phyloP scores from a whole-genome alignment of 495 filamentous ascomycete species.

The Penicillium goetzii region DNA sequence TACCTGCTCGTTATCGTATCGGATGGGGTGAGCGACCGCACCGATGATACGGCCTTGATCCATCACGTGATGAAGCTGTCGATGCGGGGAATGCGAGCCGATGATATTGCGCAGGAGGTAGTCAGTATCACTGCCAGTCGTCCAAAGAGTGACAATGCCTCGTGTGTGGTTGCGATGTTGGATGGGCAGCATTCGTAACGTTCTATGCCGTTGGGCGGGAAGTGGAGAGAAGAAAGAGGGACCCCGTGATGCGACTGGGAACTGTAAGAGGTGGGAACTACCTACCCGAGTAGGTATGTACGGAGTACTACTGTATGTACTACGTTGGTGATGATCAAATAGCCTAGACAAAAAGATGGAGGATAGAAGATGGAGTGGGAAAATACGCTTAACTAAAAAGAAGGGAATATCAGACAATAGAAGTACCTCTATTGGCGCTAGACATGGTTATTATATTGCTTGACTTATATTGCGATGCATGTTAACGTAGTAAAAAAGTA shows the following conservation, averaged over 20 bases:
- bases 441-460: not conserved
- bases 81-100: conserved; percentile 36
- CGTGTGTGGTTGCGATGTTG: conserved; percentile 40
- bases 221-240: conserved; percentile 5
- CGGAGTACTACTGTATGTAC: no score
- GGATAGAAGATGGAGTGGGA: no score
- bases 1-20: conserved; percentile 39
- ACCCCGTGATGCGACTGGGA: not conserved
- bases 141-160: conserved; percentile 38
- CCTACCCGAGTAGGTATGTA: no score
- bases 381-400: not conserved
- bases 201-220: not conserved
- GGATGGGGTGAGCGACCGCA: conserved; percentile 39
- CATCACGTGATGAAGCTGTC: conserved; percentile 41
- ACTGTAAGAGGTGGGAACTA: not conserved
- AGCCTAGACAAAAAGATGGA: not conserved
- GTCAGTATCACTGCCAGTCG: conserved; percentile 21
- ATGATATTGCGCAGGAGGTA: conserved; percentile 38
- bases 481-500: no score
- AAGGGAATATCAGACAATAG: not conserved
- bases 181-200: conserved; percentile 34
- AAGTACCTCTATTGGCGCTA: not conserved
- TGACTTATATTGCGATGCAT: not conserved
- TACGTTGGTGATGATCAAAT: not conserved
- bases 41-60: conserved; percentile 36